These are phyloP conservation scores for Pythium volutum DNA, from an alignment of 352 stramenopile species.

Conservation along the genomic window DNA sequence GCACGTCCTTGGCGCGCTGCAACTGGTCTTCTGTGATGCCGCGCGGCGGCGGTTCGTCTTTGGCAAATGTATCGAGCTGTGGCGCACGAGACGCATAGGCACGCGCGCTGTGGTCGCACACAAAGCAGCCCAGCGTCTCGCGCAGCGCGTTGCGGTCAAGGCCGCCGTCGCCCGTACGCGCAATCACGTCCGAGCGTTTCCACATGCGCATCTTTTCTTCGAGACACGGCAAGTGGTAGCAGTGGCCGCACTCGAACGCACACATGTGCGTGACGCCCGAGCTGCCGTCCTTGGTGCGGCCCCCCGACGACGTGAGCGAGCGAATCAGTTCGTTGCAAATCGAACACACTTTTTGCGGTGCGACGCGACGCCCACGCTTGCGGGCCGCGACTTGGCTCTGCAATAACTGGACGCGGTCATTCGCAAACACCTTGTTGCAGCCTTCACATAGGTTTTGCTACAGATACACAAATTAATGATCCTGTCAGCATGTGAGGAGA, in stretches of 20 bases:
- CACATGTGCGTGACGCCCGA: slow-evolving; percentile 52
- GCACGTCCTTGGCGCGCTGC: slow-evolving; percentile 67
- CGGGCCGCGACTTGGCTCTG: slow-evolving; percentile 60
- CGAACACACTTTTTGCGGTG: slow-evolving; percentile 50
- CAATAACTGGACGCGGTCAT: slow-evolving; percentile 67
- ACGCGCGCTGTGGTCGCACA: slow-evolving; percentile 77
- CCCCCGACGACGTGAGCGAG: slow-evolving; percentile 29
- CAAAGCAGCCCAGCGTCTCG: slow-evolving; percentile 66
- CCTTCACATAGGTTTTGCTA: slow-evolving; percentile 78
- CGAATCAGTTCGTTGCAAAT: slow-evolving; percentile 66
- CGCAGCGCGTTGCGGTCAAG: slow-evolving; percentile 35
- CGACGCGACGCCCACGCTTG: slow-evolving; percentile 60
- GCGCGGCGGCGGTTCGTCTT: slow-evolving; percentile 29
- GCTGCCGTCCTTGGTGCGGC: slow-evolving; percentile 1
- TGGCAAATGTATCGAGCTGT: slow-evolving; percentile 34
- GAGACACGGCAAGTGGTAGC: slow-evolving; percentile 75
- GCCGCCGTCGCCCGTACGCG: slow-evolving; percentile 24
- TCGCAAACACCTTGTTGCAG: slow-evolving; percentile 77
- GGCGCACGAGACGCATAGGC: slow-evolving; percentile 42
- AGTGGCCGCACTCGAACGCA: slow-evolving; percentile 82
- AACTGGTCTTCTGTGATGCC: slow-evolving; percentile 71
- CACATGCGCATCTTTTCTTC: slow-evolving; percentile 88
- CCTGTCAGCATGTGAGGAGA: neutral
- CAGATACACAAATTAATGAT: neutral
- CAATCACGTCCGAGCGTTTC: slow-evolving; percentile 61